Conservation (phyloP, 768 basidiomycete genomes). For the Coprinellus aureogranulatus region DNA sequence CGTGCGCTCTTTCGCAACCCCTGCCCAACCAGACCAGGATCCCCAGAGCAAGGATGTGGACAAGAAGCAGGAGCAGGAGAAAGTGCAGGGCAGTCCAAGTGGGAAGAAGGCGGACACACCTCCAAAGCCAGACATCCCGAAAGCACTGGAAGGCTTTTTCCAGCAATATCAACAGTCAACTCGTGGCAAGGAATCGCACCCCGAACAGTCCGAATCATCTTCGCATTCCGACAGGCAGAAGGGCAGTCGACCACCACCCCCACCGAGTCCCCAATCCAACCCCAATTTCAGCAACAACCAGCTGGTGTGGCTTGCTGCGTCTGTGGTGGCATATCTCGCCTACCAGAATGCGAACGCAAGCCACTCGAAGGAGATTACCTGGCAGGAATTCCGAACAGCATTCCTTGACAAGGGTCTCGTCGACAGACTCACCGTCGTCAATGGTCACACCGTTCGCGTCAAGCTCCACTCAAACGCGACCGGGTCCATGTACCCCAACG, state of each 20-base stretch:
- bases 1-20: slow-evolving; percentile 49
- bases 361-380: slow-evolving; percentile 88
- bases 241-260: slow-evolving; percentile 46
- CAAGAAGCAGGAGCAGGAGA: slow-evolving; percentile 14
- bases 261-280: slow-evolving; percentile 26
- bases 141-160: slow-evolving; percentile 77
- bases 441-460: slow-evolving; percentile 86
- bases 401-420: slow-evolving; percentile 97
- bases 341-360: slow-evolving; percentile 57
- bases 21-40: slow-evolving; percentile 25
- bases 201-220: slow-evolving; percentile 32
- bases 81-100: slow-evolving; percentile 12
- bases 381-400: slow-evolving; percentile 98
- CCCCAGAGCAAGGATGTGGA: slow-evolving; percentile 14
- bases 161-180: slow-evolving; percentile 56
- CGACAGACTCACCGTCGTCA: slow-evolving; percentile 89
- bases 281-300: slow-evolving; percentile 61
- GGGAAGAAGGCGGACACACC: slow-evolving; percentile 26
- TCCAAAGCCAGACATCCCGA: slow-evolving; percentile 50
- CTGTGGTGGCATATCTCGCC: slow-evolving; percentile 62
- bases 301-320: slow-evolving; percentile 46
- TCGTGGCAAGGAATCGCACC: slow-evolving; percentile 33
- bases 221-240: slow-evolving; percentile 34
- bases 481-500: slow-evolving; percentile 68
- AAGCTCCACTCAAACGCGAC: slow-evolving; percentile 90